Percentiles rank a stretch among this genome's conserved stretches.
These are phyloP conservation scores for Teratosphaeriaceae sp. DNA, from an alignment of 2,329 filamentous ascomycete species.

Conservation along the genomic window DNA sequence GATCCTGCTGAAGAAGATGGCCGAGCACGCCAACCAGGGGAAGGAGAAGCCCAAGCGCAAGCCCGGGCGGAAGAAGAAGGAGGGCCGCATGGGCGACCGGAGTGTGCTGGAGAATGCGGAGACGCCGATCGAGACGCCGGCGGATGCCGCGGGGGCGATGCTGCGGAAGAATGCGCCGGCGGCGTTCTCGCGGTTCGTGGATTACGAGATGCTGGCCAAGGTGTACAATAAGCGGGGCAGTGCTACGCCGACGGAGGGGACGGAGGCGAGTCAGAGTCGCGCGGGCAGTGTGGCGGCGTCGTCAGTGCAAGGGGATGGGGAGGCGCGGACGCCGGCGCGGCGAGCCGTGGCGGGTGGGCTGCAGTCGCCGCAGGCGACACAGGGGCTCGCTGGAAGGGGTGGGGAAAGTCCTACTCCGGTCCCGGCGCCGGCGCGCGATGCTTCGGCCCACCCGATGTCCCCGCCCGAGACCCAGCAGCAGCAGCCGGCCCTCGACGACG, in stretches of 20 bases:
- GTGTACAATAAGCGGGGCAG: slow-evolving; percentile 25
- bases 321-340: neutral
- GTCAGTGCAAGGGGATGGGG: too few relatives aligned
- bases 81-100: slow-evolving; percentile 35
- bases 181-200: slow-evolving; percentile 38
- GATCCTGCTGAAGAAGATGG: slow-evolving; percentile 63
- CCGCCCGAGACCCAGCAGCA: neutral
- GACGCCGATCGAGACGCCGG: slow-evolving; percentile 36
- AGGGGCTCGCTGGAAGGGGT: neutral
- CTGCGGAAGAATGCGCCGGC: slow-evolving; percentile 36
- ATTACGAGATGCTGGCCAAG: slow-evolving; percentile 40
- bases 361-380: neutral
- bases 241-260: neutral
- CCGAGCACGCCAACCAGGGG: slow-evolving; percentile 41
- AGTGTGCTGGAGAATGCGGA: slow-evolving; percentile 36
- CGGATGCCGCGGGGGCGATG: slow-evolving; percentile 41
- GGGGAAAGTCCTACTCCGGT: too few relatives aligned
- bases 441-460: neutral
- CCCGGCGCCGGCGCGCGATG: neutral
- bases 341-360: slow-evolving; percentile 1
- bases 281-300: slow-evolving; percentile 7
- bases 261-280: slow-evolving; percentile 4
- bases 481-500: neutral
- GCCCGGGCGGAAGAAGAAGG: slow-evolving; percentile 40
- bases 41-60: slow-evolving; percentile 28